These are phyloP conservation scores for Sutorius eximius DNA, from an alignment of 1,284 basidiomycete genomes.

Conservation along the genomic window DNA sequence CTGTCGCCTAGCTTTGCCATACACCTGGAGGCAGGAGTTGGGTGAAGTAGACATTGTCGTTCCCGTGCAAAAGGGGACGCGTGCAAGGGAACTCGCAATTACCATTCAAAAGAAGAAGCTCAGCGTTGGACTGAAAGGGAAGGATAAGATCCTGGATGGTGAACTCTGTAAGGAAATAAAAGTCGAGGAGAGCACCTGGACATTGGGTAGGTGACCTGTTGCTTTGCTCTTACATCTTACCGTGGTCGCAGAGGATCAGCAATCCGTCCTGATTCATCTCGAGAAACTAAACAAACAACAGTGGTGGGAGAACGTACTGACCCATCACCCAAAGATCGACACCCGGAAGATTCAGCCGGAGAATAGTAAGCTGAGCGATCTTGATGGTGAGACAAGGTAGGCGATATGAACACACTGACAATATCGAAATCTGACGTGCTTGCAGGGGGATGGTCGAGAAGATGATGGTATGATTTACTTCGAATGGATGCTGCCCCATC, in stretches of 20 bases:
- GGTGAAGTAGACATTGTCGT: constrained; percentile 84
- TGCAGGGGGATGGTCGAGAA: constrained; percentile 96
- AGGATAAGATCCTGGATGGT: constrained; percentile 85
- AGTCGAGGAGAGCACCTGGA: constrained; percentile 97
- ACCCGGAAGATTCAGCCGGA: constrained; percentile 95
- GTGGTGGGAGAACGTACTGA: constrained; percentile 98
- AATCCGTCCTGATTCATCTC: constrained; percentile 73
- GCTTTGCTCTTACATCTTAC: constrained; percentile 8
- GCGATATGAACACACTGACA: constrained; percentile 10
- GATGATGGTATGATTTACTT: constrained; percentile 86
- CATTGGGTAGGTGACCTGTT: constrained; percentile 60
- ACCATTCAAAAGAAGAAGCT: constrained; percentile 81
- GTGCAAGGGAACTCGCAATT: constrained; percentile 75
- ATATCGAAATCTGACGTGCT: constrained; percentile 7
- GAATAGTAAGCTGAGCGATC: constrained; percentile 94
- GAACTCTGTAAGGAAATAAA: constrained; percentile 93
- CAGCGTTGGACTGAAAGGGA: constrained; percentile 82
- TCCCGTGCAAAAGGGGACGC: constrained; percentile 85
- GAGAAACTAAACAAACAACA: constrained; percentile 86
- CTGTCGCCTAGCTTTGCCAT: constrained; percentile 72
- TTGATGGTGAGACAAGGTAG: constrained; percentile 90
- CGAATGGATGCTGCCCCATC: background rate
- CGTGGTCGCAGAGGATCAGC: constrained; percentile 68
- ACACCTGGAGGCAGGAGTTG: constrained; percentile 90
- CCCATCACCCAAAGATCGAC: constrained; percentile 95